Evolutionary conservation across 768 basidiomycete species (phyloP), one percentile per base, ranked within the genome.

Genomic region (Crucibulum laeve): DNA sequence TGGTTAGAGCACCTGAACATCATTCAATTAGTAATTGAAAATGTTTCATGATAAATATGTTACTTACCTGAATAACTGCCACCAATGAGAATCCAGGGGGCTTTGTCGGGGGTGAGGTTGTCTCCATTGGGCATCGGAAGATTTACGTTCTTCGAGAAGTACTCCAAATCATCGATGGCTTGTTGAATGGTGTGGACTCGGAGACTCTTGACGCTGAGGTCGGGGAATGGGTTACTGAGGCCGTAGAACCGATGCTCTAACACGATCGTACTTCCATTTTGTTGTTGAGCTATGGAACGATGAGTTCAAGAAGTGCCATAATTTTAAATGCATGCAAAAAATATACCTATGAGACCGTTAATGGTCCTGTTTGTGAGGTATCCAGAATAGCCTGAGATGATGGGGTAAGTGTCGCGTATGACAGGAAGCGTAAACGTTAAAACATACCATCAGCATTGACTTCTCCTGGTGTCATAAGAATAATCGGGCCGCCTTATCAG

Each of bases 161-260:
- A 84, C 13, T 70, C 82, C 26, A 87, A 60, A 53, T 88, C 85
- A 39, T 86, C 79, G 48, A 86, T 79, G 7, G 84, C 82, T 62
- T 88, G 86, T 55, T 85, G 80, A 37, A 88, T 73, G 1, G 82
- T 87, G 56, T 82, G 81, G 10, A 77, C 50, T 36, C 63, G 60
- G 34, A 88, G 62, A 53, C 80, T 85, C 51, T 71, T 59, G 23
- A 73, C 74, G 25, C 67, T 75, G 21, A 88, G 71, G 56, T 87
- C 71, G 15, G 73, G 64, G 38, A 70, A 73, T 3, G 86, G 86
- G 55, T 86, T 89, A 45, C 84, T 87, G n/a, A 75, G 61, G 11
- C 86, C 86, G 48, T 80, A 87, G 68, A 82, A 89, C 18, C 87
- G 73, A 53, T 88, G 86, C 53, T 88, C 85, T 19, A 87, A 47